These are phyloP conservation scores for Globisporangium solare DNA, from an alignment of 352 stramenopile species.

Conservation along the genomic window DNA sequence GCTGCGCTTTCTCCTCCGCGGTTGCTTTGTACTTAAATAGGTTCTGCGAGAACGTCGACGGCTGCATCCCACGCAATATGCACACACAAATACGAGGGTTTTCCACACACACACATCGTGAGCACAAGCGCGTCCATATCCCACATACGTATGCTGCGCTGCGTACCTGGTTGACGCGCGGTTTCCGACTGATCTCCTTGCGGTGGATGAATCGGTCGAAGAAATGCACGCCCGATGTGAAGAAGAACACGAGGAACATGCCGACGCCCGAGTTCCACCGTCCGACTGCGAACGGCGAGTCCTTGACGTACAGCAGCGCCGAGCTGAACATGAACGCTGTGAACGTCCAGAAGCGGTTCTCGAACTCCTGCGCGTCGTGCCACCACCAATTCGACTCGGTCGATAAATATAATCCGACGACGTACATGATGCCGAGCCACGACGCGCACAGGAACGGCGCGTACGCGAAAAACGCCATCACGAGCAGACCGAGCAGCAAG, in stretches of 20 bases:
- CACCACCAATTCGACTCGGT: slow-evolving; percentile 83
- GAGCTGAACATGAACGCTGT: slow-evolving; percentile 91
- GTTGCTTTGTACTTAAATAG: slow-evolving; percentile 82
- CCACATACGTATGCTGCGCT: neutral
- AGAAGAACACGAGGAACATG: slow-evolving; percentile 72
- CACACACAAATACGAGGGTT: slow-evolving; percentile 2
- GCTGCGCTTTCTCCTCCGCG: slow-evolving; percentile 70
- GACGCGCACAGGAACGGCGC: slow-evolving; percentile 75
- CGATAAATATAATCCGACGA: slow-evolving; percentile 76
- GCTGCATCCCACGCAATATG: slow-evolving; percentile 13
- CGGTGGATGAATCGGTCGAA: slow-evolving; percentile 80
- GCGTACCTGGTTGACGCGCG: slow-evolving; percentile 42
- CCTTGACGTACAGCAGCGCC: slow-evolving; percentile 91
- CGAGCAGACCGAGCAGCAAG: slow-evolving; percentile 51
- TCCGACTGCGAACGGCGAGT: slow-evolving; percentile 88
- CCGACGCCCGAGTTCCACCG: slow-evolving; percentile 68
- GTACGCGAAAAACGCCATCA: slow-evolving; percentile 83
- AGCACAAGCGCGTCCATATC: slow-evolving; percentile 1
- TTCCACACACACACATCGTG: neutral
- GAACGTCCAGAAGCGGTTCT: slow-evolving; percentile 97
- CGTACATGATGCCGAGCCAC: slow-evolving; percentile 78
- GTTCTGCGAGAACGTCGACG: slow-evolving; percentile 57
- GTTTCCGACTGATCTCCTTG: slow-evolving; percentile 62
- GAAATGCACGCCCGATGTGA: slow-evolving; percentile 76
- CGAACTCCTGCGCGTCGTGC: slow-evolving; percentile 92